Evolutionary conservation across 1,284 basidiomycete genomes (phyloP).

Genomic region (Takashimella koratensis): DNA sequence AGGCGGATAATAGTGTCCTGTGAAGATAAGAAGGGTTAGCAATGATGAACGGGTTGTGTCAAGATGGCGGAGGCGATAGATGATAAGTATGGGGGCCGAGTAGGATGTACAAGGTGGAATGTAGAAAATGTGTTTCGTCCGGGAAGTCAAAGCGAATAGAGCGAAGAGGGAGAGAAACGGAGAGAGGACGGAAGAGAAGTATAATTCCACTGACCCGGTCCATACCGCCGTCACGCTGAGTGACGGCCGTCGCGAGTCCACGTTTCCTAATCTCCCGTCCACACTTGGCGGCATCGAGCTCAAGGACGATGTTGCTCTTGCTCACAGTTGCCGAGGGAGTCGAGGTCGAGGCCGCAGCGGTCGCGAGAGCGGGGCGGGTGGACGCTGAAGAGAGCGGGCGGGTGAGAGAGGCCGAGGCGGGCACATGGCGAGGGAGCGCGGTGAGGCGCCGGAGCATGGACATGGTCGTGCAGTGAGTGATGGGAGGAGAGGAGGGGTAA

Average conservation of each 20-base stretch:
- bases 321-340: slow-evolving; percentile 11
- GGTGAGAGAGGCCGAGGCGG: slow-evolving; percentile 18
- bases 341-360: slow-evolving; percentile 19
- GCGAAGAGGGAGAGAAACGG: not conserved
- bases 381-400: slow-evolving; percentile 15
- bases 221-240: slow-evolving; percentile 44
- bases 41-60: not conserved
- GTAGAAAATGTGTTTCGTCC: too few species aligned
- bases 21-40: not conserved
- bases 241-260: slow-evolving; percentile 34
- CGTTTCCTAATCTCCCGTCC: slow-evolving; percentile 47
- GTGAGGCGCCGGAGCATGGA: slow-evolving; percentile 35
- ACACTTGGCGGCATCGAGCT: slow-evolving; percentile 44
- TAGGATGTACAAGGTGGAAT: too few species aligned
- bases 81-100: not conserved
- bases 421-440: slow-evolving; percentile 22
- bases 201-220: slow-evolving; percentile 36
- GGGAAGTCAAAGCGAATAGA: not conserved
- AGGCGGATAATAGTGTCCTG: slow-evolving; percentile 90
- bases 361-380: slow-evolving; percentile 12
- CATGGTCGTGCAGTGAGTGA: slow-evolving; percentile 6
- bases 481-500: slow-evolving; percentile 2
- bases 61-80: not conserved
- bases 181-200: not conserved
- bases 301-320: slow-evolving; percentile 38